Base-by-base conservation (phyloP, 768 basidiomycete genomes). In the Neoboletus subvelutipes region DNA sequence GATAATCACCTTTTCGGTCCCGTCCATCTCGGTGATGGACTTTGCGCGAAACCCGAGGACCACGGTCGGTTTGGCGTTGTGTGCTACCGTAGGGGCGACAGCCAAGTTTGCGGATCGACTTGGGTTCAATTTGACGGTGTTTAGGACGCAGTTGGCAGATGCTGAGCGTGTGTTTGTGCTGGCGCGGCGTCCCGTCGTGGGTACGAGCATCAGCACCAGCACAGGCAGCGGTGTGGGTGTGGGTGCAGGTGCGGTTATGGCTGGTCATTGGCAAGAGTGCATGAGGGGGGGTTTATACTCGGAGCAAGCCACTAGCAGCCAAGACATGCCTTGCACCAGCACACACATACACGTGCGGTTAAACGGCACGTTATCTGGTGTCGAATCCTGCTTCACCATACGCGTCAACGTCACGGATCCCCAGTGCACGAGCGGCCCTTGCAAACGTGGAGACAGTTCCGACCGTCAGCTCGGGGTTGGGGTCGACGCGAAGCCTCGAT, bases 321-420 rank as follows among this genome's bases (percentile, higher is more conserved):
- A 29, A 2, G 51, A 36, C 5, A 10, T n/a, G 20, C n/a, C 45
- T 42, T 33, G 4, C 2, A 56, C 46, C 7, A 36, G 7, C 9
- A n/a, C 37, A 26, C 34, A 54, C 17, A 13, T 60, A 17, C 55
- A 43, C 13, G 52, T 68, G 33, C 43, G 60, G n/a, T 64, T 71
- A 61, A 36, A 63, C 20, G 24, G 34, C n/a, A 22, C 9, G n/a
- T 29, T 12, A 0, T 50, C 55, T 17, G 48, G 46, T 5, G 28
- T 54, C 20, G 39, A 41, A 12, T 62, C 61, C 22, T n/a, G n/a
- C n/a, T 59, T 71, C 26, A 62, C 61, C 1, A 20, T 53, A 28
- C 64, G 57, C 18, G 46, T 70, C 22, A 48, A 68, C 28, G n/a
- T 71, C 54, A 56, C 55, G 9, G 54, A 71, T 53, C 59, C 59